Evolutionary conservation across 1,284 basidiomycete genomes (phyloP).

Genomic region (Ceratobasidium sp.): DNA sequence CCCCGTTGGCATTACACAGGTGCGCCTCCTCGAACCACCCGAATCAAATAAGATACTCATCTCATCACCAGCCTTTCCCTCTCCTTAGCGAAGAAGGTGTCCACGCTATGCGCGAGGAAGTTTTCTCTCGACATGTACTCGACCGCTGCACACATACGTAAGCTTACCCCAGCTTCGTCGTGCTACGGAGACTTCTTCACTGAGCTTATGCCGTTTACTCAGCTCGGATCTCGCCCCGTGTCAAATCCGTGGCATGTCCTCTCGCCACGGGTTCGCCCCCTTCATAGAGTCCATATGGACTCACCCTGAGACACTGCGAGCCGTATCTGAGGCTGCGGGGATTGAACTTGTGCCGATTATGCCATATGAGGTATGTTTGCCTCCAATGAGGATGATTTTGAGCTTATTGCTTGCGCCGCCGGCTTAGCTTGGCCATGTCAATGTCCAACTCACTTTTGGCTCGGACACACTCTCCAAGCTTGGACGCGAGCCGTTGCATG

Average conservation of each 20-base stretch:
- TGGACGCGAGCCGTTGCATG: slow-evolving; percentile 1
- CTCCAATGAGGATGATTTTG: not conserved
- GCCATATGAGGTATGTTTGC: slow-evolving; percentile 33
- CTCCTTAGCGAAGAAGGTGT: slow-evolving; percentile 48
- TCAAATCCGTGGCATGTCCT: slow-evolving; percentile 17
- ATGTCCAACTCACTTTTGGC: slow-evolving; percentile 45
- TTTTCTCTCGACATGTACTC: slow-evolving; percentile 45
- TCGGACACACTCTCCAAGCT: slow-evolving; percentile 33
- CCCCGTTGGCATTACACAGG: slow-evolving; percentile 42
- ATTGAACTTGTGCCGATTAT: slow-evolving; percentile 49
- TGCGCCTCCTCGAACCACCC: not conserved
- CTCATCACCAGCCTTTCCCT: slow-evolving; percentile 47
- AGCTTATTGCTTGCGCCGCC: not conserved
- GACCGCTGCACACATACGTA: slow-evolving; percentile 44
- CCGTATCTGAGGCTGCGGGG: slow-evolving; percentile 49
- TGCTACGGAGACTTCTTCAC: not conserved
- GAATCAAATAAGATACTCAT: not conserved
- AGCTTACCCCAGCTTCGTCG: not conserved
- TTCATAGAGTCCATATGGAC: slow-evolving; percentile 46
- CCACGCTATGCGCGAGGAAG: slow-evolving; percentile 47
- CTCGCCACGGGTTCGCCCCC: not conserved
- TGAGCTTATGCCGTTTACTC: slow-evolving; percentile 41
- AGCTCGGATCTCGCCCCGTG: slow-evolving; percentile 15
- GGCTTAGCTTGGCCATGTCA: slow-evolving; percentile 44
- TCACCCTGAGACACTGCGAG: slow-evolving; percentile 47